Base-by-base conservation (phyloP, 2,329 filamentous ascomycete genomes). In the Trichoderma citrinoviride region DNA sequence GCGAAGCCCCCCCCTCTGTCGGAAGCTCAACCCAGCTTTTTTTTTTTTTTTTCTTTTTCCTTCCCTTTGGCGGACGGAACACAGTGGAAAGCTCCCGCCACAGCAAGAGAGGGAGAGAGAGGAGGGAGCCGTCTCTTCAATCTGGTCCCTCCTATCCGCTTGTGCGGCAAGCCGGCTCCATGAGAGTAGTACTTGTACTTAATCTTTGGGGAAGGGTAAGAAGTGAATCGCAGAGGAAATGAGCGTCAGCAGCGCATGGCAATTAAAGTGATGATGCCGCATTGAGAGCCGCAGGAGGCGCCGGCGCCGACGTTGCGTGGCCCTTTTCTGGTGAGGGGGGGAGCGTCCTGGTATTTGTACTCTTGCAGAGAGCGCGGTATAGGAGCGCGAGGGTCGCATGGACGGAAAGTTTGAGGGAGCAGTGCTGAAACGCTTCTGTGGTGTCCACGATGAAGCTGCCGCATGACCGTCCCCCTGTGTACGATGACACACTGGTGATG, bases 21-120 rank as follows among this genome's bases (percentile, higher is more conserved):
- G 52, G 64, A 66, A 56, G 49, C 50, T 56, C 43, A 17, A 43
- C 47, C 19, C 33, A 60, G 37, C 47, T 61, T 66, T 46, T 40
- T 40, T 44, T 58, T 64, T 64, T 49, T 60, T 65, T 50, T 33
- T 27, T 46, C 46, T 14, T 14, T 4, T 2, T 37, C 4, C 5
- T 14, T 8, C 33, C 14, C 33, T 33, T 33, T 33, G 33, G 33
- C 10, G 10, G 33, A 37, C 33, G 33, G 33, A 37, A 37, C 33
- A 14, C 3, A 14, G 5, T 37, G 33, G 33, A 37, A 37, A 37
- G 33, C 33, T 37, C 33, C 33, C 33, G 33, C 33, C 33, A 37
- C 33, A 37, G 33, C 33, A 37, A 29, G 33, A 14, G 33, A n/a
- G n/a, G n/a, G n/a, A n/a, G 1, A 14, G 10, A 37, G 37, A 57